These are phyloP conservation scores for Suillus tomentosus DNA, from an alignment of 768 basidiomycete species.

Conservation along the genomic window DNA sequence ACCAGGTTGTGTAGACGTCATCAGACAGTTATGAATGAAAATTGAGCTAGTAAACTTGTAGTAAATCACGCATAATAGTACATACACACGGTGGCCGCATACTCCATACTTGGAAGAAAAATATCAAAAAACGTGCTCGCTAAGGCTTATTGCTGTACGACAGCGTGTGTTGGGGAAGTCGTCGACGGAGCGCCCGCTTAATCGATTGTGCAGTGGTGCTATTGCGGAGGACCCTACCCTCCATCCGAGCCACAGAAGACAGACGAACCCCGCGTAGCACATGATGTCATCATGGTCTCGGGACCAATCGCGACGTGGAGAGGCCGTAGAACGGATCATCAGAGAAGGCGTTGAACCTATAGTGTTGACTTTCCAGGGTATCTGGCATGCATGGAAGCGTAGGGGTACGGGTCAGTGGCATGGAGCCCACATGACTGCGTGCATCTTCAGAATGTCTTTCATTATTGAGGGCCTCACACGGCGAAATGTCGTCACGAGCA, in stretches of 20 bases:
- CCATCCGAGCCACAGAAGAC: constrained; percentile 3
- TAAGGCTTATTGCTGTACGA: not conserved
- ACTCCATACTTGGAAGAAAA: not conserved
- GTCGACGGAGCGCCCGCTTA: constrained; percentile 5
- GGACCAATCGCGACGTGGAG: not conserved
- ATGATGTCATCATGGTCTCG: not conserved
- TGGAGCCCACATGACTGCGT: not conserved
- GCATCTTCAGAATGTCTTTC: not conserved
- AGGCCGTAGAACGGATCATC: constrained; percentile 1
- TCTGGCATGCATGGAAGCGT: not conserved
- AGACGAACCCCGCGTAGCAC: not conserved
- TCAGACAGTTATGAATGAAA: not conserved
- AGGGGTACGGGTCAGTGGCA: not conserved
- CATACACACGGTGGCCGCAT: not conserved
- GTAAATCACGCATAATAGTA: not conserved
- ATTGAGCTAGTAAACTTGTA: not conserved
- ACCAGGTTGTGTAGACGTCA: not conserved
- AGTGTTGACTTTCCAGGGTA: not conserved
- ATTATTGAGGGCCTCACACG: not conserved
- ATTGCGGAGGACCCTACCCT: constrained; percentile 1
- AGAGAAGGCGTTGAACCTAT: not conserved
- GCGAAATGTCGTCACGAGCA: constrained; percentile 1
- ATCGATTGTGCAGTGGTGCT: not conserved
- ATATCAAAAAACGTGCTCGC: not conserved
- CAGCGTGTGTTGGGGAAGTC: not conserved